Evolutionary conservation across 2,329 filamentous ascomycete genomes (phyloP).

Genomic region (Colletotrichum simmondsii): DNA sequence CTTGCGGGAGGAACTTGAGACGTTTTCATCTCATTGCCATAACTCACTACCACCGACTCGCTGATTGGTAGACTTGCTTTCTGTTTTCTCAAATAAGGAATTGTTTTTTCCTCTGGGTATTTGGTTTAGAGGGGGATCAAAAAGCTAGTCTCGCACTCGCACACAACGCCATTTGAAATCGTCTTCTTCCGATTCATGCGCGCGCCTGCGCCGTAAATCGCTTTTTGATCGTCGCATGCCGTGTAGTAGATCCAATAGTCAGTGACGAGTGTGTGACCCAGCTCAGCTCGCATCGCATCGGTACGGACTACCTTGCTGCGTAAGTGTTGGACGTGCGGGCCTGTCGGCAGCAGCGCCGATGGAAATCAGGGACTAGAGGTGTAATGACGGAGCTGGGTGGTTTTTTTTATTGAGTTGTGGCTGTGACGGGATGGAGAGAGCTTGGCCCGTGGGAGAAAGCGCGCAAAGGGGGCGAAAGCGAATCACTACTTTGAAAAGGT

Average conservation of each 20-base stretch:
- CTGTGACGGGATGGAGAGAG: conserved; percentile 10
- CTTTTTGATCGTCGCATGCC: background rate
- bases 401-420: conserved; percentile 24
- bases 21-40: background rate
- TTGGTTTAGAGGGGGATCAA: background rate
- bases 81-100: background rate
- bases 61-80: background rate
- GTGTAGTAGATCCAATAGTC: background rate
- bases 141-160: background rate
- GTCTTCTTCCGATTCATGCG: background rate
- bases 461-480: conserved; percentile 22
- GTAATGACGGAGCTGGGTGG: conserved; percentile 10
- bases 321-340: no score
- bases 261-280: background rate
- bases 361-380: background rate
- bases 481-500: conserved; percentile 9
- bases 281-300: background rate
- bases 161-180: background rate
- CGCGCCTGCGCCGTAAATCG: background rate
- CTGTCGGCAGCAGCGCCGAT: background rate
- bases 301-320: background rate
- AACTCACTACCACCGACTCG: background rate
- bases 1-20: background rate
- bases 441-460: background rate
- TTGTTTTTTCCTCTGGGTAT: background rate